A percentile compares a stretch with the other conserved stretches of the same genome.
Evolutionary conservation across 2,329 filamentous ascomycete species (phyloP).

Genomic region (Penicillium sp.): DNA sequence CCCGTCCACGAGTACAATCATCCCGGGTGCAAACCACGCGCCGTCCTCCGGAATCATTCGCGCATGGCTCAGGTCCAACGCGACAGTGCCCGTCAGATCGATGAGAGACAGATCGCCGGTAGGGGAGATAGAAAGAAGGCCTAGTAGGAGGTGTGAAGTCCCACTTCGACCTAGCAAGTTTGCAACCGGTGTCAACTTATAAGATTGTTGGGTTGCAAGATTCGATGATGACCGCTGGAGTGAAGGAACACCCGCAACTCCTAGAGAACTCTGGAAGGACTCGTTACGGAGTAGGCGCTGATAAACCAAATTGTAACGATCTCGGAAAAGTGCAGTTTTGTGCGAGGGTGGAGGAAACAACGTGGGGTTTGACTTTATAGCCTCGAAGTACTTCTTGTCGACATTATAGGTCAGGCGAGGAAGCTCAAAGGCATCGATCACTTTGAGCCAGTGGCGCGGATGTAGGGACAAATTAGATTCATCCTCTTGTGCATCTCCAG

Average conservation of each 20-base stretch:
- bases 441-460: constrained; percentile 76
- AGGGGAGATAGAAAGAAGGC: constrained; percentile 75
- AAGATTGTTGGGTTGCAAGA: constrained; percentile 59
- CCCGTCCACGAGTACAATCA: constrained; percentile 92
- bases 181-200: constrained; percentile 84
- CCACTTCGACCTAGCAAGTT: constrained; percentile 75
- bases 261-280: constrained; percentile 81
- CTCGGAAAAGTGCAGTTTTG: constrained; percentile 82
- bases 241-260: constrained; percentile 55
- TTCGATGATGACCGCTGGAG: constrained; percentile 60
- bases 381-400: constrained; percentile 85
- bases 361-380: constrained; percentile 62
- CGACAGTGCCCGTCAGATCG: constrained; percentile 84
- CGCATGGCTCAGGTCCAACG: constrained; percentile 76
- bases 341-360: constrained; percentile 73
- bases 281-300: constrained; percentile 90
- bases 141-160: constrained; percentile 79
- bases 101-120: constrained; percentile 78
- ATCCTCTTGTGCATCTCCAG: constrained; percentile 53
- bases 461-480: constrained; percentile 64
- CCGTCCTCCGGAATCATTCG: constrained; percentile 79
- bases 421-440: constrained; percentile 80
- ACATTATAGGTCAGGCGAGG: constrained; percentile 55
- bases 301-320: constrained; percentile 87
- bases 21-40: constrained; percentile 90